phyloP scores from a whole-genome alignment of 768 basidiomycete species.

The Leccinum uliginosum region DNA sequence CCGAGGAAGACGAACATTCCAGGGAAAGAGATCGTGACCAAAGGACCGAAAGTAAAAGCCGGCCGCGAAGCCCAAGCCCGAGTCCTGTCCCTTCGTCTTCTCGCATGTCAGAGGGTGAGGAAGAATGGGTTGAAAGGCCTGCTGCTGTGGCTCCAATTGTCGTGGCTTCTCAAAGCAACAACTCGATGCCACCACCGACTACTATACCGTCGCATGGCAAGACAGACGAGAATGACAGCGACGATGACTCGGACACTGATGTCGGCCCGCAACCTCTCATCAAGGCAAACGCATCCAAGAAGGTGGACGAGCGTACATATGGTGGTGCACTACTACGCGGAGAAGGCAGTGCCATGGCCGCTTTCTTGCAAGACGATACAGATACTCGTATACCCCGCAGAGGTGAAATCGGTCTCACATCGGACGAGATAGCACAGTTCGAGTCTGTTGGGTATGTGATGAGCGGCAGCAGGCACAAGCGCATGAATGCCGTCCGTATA shows the following conservation, averaged over 20 bases:
- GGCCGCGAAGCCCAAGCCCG: conserved; percentile 31
- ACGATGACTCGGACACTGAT: conserved; percentile 54
- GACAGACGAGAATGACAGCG: conserved; percentile 33
- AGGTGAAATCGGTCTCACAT: conserved; percentile 94
- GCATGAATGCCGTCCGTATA: conserved; percentile 99
- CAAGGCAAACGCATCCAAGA: conserved; percentile 42
- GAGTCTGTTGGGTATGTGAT: conserved; percentile 95
- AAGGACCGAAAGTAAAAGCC: conserved; percentile 32
- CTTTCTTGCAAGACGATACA: conserved; percentile 83
- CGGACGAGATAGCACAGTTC: conserved; percentile 81
- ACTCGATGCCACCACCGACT: conserved; percentile 22
- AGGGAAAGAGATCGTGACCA: conserved; percentile 24
- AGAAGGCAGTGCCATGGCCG: conserved; percentile 98
- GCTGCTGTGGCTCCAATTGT: conserved; percentile 27
- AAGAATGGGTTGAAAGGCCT: conserved; percentile 69
- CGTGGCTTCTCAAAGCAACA: conserved; percentile 17
- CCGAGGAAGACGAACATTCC: conserved; percentile 33
- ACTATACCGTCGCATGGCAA: conserved; percentile 15
- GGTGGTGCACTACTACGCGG: conserved; percentile 88
- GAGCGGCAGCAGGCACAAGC: conserved; percentile 89
- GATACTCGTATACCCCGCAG: conserved; percentile 91
- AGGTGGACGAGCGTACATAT: conserved; percentile 79
- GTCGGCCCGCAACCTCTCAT: conserved; percentile 74
- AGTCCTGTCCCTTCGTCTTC: conserved; percentile 29
- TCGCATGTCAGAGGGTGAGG: conserved; percentile 40